Evolutionary conservation across 495 filamentous ascomycete genomes (phyloP), one percentile per base, ranked within the genome.

Genomic region (Tuber borchii): DNA sequence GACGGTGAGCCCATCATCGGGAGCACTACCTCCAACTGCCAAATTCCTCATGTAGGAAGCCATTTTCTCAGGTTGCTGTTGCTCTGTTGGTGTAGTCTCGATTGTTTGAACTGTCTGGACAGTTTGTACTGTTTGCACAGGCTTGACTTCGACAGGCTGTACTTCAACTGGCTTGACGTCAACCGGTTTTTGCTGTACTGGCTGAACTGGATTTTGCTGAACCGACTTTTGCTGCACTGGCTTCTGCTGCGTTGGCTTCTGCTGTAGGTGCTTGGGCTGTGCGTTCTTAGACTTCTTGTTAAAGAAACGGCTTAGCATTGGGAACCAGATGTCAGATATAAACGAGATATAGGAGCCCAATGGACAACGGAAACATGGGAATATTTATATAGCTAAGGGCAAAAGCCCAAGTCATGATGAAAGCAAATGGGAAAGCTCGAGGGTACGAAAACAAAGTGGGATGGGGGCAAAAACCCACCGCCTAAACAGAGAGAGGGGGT

Each of bases 361-460:
- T 34, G 26, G 31, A 19, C 12, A 14, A 16, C 12, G 56, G 56
- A 34, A 34, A 65, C 3, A 65, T 65, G 56, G 14, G 34, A 65
- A 65, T 65, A 65, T 65, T 65, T 65, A 65, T 65, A 65, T 26
- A 7, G 31, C 56, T 17, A 14, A 31, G 26, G 26, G 56, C 19
- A 31, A 31, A 65, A 34, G 34, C 56, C 56, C 69, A 42, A 78
- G 69, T n/a, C 31, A 42, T 14, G 26, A 79, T 71, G 70, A 65
- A 76, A 75, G 73, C 10, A 75, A 44, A 68, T 39, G 61, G 61
- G 43, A 75, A 74, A 73, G 70, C 73, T 37, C 61, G 74, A 78
- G 72, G 77, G 75, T 74, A 78, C 43, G 77, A 76, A 78, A 78
- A 79, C 45, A 79, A 79, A 79, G 78, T 61, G 77, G 78, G 69